Percentiles rank a stretch among this genome's conserved stretches.
Conservation (phyloP, 1,284 basidiomycete genomes). For the Cystobasidium slooffiae region DNA sequence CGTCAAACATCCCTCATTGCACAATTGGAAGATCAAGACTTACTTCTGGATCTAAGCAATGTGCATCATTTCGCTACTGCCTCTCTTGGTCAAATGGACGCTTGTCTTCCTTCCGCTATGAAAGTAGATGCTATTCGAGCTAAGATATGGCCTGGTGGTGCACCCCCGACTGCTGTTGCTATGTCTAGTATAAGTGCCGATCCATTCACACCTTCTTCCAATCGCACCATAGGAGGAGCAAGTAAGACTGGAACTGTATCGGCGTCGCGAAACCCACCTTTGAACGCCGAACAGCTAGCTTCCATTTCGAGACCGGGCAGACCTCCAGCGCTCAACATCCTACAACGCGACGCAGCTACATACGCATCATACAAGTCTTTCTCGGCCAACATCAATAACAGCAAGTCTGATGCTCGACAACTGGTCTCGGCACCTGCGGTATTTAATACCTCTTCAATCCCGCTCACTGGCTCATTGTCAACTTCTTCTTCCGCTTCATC, state of each 20-base stretch:
- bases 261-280: not conserved
- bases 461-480: not conserved
- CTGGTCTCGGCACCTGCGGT: not conserved
- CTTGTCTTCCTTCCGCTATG: not conserved
- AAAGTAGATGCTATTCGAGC: not conserved
- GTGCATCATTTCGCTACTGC: not conserved
- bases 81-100: not conserved
- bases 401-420: not conserved
- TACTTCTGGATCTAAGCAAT: not conserved
- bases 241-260: not conserved
- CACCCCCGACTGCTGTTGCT: not conserved
- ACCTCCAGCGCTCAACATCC: conserved; percentile 5
- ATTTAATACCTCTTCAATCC: not conserved
- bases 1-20: not conserved
- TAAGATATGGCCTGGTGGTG: conserved; percentile 2
- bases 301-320: conserved; percentile 4
- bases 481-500: not conserved
- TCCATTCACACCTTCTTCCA: not conserved
- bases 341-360: not conserved
- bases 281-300: conserved; percentile 1
- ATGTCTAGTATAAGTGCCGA: not conserved
- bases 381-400: not conserved
- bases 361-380: not conserved
- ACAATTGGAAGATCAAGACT: not conserved
- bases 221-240: not conserved